Base-by-base conservation (phyloP, 352 stramenopile genomes). In the Phytophthora litchii region DNA sequence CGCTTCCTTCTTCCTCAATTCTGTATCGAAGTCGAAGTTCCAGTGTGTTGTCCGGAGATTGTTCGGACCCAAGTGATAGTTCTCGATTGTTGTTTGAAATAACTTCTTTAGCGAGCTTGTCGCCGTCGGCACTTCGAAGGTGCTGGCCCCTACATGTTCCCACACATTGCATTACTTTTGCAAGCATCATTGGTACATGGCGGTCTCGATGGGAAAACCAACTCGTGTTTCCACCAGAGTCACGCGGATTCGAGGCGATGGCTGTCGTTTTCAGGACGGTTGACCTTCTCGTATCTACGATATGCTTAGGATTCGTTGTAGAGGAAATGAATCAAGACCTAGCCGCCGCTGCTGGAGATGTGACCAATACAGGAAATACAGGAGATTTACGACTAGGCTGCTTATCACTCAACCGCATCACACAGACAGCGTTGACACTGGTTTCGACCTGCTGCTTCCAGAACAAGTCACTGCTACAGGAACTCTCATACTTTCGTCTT, bases 331-430 rank as follows among this genome's bases (percentile, higher is more conserved):
- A 13, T 8, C 29, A 35, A 10, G 32, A 45, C 17, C 20, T 34
- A 35, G 12, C 4, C n/a, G 10, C 29, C 7, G 20, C 48, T 34
- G 4, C 1, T 29, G 21, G 29, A 12, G 10, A 25, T 2, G 14
- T 3, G n/a, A 20, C 32, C 10, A 41, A n/a, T 10, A 45, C 36
- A 2, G 29, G 4, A 35, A 41, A n/a, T 10, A 45, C 36, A 2
- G 29, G 4, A 35, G 19, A 11, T 23, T 27, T 79, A 5, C 44
- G 42, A 5, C 19, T 90, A 2, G 80, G 74, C 0, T 67, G 34
- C 20, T 50, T 87, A 10, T 72, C 76, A n/a, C 31, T 88, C 12
- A 69, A 64, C n/a, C 64, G 84, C 23, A 53, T 86, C 16, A 82
- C 67, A 0, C 54, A 73, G 17, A 69, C 59, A 10, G 54, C 70